Evolutionary conservation across 371 early-diverging fungal genomes (phyloP), one percentile per base, ranked within the genome.

Genomic region (Neoconidiobolus thromboides): DNA sequence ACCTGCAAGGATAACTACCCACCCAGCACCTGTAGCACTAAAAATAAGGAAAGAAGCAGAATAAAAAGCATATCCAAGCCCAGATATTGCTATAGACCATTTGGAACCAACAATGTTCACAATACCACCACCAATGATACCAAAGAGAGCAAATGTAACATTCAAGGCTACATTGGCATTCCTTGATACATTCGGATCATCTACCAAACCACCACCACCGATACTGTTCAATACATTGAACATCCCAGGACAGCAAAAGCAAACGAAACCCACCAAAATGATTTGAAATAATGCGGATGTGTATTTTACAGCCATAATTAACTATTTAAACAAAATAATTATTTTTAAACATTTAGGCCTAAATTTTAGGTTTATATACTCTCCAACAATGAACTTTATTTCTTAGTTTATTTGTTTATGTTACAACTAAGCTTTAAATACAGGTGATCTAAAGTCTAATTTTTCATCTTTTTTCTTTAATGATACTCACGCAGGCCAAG

Each of bases 181-280:
- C 68, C 80, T 77, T 1, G 73, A 76, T 26, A 81, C 73, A 12
- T 71, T 74, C 12, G 73, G 73, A 69, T 87, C 80, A 12, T 41
- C 41, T 7, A 80, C 65, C 55, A 82, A 82, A 6, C 85, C 85
- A 58, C 79, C 82, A 50, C 80, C 82, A 37, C 83, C 83, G 60
- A 81, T 69, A 51, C 81, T 79, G 64, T 73, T 75, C 40, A 87
- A 66, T 55, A 85, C 87, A 61, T 89, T 89, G 72, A 80, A 89
- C 87, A 89, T 86, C 59, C 87, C 89, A 10, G 89, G 58, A 38
- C 58, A 58, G 44, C 58, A 58, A 48, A 58, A 58, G 40, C 58
- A 58, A 9, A 58, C 48, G 6, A 58, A 48, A 2, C 58, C 58
- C 37, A 58, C 58, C 58, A 58, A 9, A 14, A 44, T 48, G 48